phyloP scores from a whole-genome alignment of 768 basidiomycete species.

The Macrolepiota dolichaula region DNA sequence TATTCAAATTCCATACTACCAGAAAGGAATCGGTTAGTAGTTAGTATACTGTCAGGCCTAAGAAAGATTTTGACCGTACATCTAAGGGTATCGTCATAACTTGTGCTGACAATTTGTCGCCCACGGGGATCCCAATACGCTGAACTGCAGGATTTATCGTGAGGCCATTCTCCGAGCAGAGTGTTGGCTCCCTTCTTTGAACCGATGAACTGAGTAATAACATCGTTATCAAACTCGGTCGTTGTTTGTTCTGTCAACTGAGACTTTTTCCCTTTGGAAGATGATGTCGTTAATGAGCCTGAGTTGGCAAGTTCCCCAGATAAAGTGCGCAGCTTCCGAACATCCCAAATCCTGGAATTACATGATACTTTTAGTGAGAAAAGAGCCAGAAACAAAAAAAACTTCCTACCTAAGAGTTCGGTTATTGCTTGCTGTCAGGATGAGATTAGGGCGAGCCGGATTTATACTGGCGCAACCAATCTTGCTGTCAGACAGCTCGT shows the following conservation, averaged over 20 bases:
- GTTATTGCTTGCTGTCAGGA: constrained; percentile 77
- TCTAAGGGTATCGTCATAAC: constrained; percentile 76
- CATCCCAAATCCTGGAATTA: constrained; percentile 70
- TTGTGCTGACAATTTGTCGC: constrained; percentile 75
- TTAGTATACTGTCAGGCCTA: not conserved
- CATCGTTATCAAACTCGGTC: constrained; percentile 36
- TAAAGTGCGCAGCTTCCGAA: constrained; percentile 56
- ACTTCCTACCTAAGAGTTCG: constrained; percentile 60
- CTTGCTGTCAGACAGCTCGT: constrained; percentile 65
- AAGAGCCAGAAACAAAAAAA: not conserved
- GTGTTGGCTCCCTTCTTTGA: constrained; percentile 51
- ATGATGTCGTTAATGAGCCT: constrained; percentile 21
- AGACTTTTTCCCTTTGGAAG: constrained; percentile 16
- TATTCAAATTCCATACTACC: constrained; percentile 75
- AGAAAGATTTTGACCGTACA: constrained; percentile 38
- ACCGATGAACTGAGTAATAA: constrained; percentile 44
- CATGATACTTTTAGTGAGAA: not conserved
- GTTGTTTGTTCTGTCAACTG: not conserved
- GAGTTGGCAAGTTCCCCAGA: constrained; percentile 29
- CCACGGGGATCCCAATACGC: constrained; percentile 87
- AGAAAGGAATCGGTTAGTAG: constrained; percentile 5
- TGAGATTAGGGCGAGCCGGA: constrained; percentile 58
- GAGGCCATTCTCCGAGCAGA: constrained; percentile 63
- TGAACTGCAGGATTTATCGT: constrained; percentile 76
- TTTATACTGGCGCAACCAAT: constrained; percentile 82